A percentile compares a stretch with the other conserved stretches of the same genome.
Conservation (phyloP, 2,329 filamentous ascomycete genomes). For the Chrysoporthe deuterocubensis region DNA sequence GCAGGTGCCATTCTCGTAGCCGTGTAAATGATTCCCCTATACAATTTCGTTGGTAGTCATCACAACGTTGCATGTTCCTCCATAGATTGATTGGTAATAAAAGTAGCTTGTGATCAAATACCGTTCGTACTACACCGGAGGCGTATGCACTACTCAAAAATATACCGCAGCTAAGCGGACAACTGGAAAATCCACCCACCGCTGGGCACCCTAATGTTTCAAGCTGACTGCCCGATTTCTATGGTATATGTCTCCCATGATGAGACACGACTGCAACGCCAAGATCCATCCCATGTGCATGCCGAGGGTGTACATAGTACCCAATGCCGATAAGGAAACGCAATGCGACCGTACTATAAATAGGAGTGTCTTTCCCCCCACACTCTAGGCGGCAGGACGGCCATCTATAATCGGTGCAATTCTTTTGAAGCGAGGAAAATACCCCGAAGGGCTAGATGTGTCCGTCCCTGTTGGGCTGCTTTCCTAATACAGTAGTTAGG, state of each 20-base stretch:
- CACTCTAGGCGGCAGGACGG: neutral
- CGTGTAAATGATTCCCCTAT: neutral
- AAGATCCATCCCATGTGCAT: neutral
- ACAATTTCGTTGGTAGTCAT: neutral
- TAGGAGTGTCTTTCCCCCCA: neutral
- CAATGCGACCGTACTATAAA: neutral
- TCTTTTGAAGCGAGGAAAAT: neutral
- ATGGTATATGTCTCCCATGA: neutral
- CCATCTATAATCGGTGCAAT: neutral
- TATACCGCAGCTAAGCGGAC: neutral
- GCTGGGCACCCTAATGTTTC: neutral
- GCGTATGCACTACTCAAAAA: neutral
- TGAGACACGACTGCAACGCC: conserved; percentile 4
- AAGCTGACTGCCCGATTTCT: neutral
- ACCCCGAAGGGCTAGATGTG: too few species aligned
- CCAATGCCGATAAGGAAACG: neutral
- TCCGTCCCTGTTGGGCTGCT: too few species aligned
- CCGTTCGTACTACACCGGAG: neutral
- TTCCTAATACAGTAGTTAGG: too few species aligned
- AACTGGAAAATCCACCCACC: neutral
- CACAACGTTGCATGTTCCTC: neutral
- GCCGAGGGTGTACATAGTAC: neutral
- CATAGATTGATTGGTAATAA: neutral
- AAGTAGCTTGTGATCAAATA: neutral
- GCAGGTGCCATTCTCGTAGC: neutral